Evolutionary conservation across 495 filamentous ascomycete genomes (phyloP).

Genomic region (Xylaria castorea): DNA sequence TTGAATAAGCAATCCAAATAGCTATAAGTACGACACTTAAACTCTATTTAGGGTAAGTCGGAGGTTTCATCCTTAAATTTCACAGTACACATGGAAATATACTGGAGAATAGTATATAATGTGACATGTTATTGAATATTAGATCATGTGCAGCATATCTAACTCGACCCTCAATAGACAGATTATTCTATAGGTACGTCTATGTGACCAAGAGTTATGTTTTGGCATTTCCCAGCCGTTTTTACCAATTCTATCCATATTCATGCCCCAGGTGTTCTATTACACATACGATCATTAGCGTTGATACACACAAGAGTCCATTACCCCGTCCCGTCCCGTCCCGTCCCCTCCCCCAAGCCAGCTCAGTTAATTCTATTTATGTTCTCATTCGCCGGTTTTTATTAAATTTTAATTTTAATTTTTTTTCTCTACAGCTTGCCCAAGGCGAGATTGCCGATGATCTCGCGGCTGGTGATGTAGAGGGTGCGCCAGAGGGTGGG

Average conservation of each 20-base stretch:
- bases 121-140: neutral
- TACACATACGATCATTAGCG: neutral
- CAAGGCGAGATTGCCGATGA: constrained; percentile 70
- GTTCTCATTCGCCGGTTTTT: neutral
- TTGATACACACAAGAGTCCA: neutral
- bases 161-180: neutral
- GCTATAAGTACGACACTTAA: neutral
- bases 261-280: neutral
- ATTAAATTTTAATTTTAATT: no score
- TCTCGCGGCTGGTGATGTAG: constrained; percentile 72
- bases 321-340: no score
- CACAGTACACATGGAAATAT: neutral
- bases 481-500: constrained; percentile 79
- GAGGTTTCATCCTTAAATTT: neutral
- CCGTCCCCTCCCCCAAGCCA: no score
- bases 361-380: neutral
- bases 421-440: constrained; percentile 84
- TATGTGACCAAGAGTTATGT: neutral
- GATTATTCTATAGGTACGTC: neutral
- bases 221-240: neutral
- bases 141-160: neutral
- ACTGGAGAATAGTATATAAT: neutral
- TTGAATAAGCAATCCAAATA: neutral
- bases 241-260: neutral
- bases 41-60: neutral